Evolutionary conservation across 2,329 filamentous ascomycete species (phyloP).

Genomic region (Fusarium anguioides): DNA sequence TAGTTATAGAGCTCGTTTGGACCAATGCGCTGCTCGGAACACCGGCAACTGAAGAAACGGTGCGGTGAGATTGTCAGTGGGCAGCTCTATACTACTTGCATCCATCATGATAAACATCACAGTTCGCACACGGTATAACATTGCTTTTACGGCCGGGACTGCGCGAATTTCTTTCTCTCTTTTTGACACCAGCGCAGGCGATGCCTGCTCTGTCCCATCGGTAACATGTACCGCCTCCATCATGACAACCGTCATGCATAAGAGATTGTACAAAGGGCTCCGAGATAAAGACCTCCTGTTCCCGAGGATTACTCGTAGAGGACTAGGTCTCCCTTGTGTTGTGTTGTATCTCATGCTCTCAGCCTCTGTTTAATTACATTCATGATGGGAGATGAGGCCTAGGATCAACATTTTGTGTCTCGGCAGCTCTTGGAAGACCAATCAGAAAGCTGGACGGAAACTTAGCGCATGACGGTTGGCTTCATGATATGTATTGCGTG

Average conservation of each 20-base stretch:
- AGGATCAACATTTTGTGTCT: constrained; percentile 23
- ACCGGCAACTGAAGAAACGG: constrained; percentile 42
- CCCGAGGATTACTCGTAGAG: neutral
- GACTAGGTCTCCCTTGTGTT: neutral
- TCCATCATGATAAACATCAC: constrained; percentile 17
- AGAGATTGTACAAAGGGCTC: constrained; percentile 29
- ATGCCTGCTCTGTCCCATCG: constrained; percentile 4
- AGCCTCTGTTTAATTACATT: constrained; percentile 28
- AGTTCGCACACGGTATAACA: constrained; percentile 22
- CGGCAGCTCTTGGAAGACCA: constrained; percentile 6
- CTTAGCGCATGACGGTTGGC: constrained; percentile 8
- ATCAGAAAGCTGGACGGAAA: constrained; percentile 20
- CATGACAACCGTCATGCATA: constrained; percentile 10
- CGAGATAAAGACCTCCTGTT: constrained; percentile 23
- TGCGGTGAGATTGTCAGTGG: constrained; percentile 43
- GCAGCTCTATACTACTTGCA: constrained; percentile 31
- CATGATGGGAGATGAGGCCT: constrained; percentile 18
- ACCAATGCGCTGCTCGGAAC: constrained; percentile 43
- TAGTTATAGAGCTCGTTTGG: constrained; percentile 5
- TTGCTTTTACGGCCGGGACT: constrained; percentile 8
- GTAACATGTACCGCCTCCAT: constrained; percentile 15
- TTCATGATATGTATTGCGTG: neutral
- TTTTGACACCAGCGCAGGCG: neutral
- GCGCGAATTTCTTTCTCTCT: constrained; percentile 34
- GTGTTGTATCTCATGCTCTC: constrained; percentile 1